Evolutionary conservation across 768 basidiomycete genomes (phyloP).

Genomic region (Psilocybe azurescens): DNA sequence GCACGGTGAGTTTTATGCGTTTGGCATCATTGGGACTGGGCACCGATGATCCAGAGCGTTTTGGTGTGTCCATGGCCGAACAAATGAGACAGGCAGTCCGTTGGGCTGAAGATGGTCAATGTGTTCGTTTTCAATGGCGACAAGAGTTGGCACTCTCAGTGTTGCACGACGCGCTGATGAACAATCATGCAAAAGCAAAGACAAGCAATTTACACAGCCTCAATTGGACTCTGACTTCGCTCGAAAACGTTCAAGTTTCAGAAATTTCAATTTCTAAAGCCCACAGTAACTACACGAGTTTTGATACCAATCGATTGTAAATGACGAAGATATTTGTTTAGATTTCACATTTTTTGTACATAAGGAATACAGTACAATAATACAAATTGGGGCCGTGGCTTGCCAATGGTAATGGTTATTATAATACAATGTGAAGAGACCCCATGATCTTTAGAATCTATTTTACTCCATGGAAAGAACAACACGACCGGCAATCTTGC

Average conservation of each 20-base stretch:
- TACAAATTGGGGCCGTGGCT: not conserved
- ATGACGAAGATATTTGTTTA: not conserved
- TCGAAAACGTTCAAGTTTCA: not conserved
- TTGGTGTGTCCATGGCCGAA: conserved; percentile 62
- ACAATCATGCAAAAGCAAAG: conserved; percentile 17
- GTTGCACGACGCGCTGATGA: conserved; percentile 16
- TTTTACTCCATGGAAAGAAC: conserved; percentile 36
- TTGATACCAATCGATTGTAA: too few species aligned
- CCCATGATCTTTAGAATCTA: not conserved
- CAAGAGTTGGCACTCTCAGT: conserved; percentile 2
- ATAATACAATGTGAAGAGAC: not conserved
- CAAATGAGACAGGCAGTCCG: not conserved
- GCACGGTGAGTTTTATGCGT: conserved; percentile 60
- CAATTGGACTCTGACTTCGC: not conserved
- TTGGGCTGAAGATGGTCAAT: not conserved
- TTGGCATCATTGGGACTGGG: conserved; percentile 58
- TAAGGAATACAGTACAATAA: not conserved
- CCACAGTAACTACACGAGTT: too few species aligned
- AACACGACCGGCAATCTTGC: conserved; percentile 55
- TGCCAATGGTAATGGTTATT: not conserved
- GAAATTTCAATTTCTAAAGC: not conserved
- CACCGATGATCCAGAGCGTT: conserved; percentile 65
- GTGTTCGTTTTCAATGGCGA: conserved; percentile 16
- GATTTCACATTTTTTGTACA: too few species aligned
- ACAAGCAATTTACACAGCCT: conserved; percentile 11